Base-by-base conservation (phyloP, 768 basidiomycete genomes). In the Leccinum imitatum region DNA sequence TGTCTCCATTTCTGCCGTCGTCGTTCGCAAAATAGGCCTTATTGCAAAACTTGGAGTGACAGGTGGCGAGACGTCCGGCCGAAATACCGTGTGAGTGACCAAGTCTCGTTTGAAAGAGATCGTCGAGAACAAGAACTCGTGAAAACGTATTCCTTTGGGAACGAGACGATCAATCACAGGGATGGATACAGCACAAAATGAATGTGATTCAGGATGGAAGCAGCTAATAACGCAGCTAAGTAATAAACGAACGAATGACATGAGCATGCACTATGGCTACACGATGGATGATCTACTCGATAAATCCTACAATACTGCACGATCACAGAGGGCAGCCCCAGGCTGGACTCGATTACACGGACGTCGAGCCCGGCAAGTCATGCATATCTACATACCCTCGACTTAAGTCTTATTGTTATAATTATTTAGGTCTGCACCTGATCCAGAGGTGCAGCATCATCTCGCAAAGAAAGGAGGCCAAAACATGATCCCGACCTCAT, bases 251-350 rank as follows among this genome's bases (percentile, higher is more conserved):
- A 53, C 53, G 53, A 53, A 33, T 7, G 33, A 21, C 6, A 17
- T 14, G 17, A 37, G 11, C 4, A 33, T 52, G 21, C 50, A 54
- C 54, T 64, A 64, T 48, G 7, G 63, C 54, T 64, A 64, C 63
- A 63, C 44, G 19, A 46, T 19, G 11, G 17, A n/a, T 50, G 46
- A 3, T 56, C 25, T 50, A 62, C 39, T 23, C 30, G 13, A 53
- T 6, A n/a, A 39, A 31, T 50, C 6, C 13, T 44, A 51, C 31
- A 53, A 54, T 33, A 59, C 39, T 30, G 0, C 25, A 15, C 21
- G 13, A 39, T 41, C 8, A 14, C 9, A 31, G 17, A 27, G 50
- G 25, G 9, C 41, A 64, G 59, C 63, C 0, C 59, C 63, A 52
- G 56, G 63, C 63, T 54, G 46, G 11, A 54, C 19, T 41, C 13